Evolutionary conservation across 2,329 filamentous ascomycete species (phyloP).

Genomic region (Massarina eburnea): DNA sequence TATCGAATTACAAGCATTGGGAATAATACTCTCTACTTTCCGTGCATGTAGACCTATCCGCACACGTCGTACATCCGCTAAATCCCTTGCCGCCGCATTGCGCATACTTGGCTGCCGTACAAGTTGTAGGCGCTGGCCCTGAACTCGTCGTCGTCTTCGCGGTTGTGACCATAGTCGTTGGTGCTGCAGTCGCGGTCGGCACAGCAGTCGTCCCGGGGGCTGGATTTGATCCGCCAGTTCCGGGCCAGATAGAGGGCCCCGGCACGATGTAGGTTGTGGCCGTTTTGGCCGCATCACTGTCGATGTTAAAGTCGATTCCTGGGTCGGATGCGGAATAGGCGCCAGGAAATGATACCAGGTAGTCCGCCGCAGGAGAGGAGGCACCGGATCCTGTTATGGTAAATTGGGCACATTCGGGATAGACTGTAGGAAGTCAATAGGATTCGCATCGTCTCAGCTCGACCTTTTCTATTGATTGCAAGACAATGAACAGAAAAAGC

Average conservation of each 20-base stretch:
- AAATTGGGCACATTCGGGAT: conserved; percentile 60
- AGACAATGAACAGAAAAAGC: neutral
- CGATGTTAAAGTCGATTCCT: conserved; percentile 45
- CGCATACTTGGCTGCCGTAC: conserved; percentile 18
- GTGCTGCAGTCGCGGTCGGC: conserved; percentile 7
- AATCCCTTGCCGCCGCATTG: conserved; percentile 28
- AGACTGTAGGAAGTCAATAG: conserved; percentile 43
- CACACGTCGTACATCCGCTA: conserved; percentile 27
- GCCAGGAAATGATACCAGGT: conserved; percentile 49
- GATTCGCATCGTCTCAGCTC: conserved; percentile 19
- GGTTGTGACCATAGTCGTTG: conserved; percentile 22
- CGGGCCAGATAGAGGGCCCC: conserved; percentile 29
- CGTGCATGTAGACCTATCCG: conserved; percentile 19
- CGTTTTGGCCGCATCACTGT: conserved; percentile 24
- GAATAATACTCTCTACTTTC: conserved; percentile 30
- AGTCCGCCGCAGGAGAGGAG: conserved; percentile 43
- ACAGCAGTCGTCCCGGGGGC: conserved; percentile 2
- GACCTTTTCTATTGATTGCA: conserved; percentile 16
- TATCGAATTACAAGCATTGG: conserved; percentile 27
- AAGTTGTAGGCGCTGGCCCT: no score
- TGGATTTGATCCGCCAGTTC: conserved; percentile 12
- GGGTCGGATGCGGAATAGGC: conserved; percentile 47
- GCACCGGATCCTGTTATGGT: conserved; percentile 54
- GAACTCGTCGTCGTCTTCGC: conserved; percentile 11
- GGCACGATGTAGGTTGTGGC: conserved; percentile 30